Evolutionary conservation across 129 eudicot species (phyloP).

Genomic region (Flaveria robusta): DNA sequence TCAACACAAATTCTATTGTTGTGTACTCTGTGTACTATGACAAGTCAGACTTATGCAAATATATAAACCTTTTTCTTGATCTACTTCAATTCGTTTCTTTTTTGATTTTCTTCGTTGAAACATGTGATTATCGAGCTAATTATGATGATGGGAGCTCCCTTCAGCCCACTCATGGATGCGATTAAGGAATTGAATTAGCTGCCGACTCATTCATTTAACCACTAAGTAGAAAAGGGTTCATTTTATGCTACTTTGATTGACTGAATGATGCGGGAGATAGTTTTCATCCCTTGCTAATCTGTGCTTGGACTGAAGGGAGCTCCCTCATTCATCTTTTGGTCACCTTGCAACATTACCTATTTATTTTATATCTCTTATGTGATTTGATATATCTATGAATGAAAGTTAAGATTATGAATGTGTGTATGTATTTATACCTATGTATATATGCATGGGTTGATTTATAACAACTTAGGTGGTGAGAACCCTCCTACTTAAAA

Average conservation of each 20-base stretch:
- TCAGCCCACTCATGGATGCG: constrained; percentile 97
- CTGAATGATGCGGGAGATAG: constrained; percentile 99
- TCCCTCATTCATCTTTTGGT: constrained; percentile 48
- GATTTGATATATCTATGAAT: neutral
- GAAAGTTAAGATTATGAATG: neutral
- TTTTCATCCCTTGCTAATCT: constrained; percentile 74
- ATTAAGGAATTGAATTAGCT: constrained; percentile 79
- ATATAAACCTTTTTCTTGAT: neutral
- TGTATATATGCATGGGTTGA: neutral
- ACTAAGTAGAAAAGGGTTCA: constrained; percentile 50
- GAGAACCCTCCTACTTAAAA: neutral
- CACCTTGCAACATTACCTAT: neutral
- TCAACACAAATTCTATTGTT: neutral
- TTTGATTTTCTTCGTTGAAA: neutral
- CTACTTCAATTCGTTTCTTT: neutral
- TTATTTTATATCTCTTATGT: neutral
- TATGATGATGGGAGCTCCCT: constrained; percentile 71
- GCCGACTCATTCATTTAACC: constrained; percentile 96
- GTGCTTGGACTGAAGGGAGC: constrained; percentile 99
- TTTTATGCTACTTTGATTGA: constrained; percentile 81
- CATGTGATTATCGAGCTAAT: neutral
- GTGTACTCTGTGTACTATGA: neutral
- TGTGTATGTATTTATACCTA: neutral
- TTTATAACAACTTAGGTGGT: neutral
- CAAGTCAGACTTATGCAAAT: neutral